A percentile compares a stretch with the other conserved stretches of the same genome.
These are phyloP conservation scores for Aspergillus conjunctus DNA, from an alignment of 495 filamentous ascomycete genomes.

Conservation along the genomic window DNA sequence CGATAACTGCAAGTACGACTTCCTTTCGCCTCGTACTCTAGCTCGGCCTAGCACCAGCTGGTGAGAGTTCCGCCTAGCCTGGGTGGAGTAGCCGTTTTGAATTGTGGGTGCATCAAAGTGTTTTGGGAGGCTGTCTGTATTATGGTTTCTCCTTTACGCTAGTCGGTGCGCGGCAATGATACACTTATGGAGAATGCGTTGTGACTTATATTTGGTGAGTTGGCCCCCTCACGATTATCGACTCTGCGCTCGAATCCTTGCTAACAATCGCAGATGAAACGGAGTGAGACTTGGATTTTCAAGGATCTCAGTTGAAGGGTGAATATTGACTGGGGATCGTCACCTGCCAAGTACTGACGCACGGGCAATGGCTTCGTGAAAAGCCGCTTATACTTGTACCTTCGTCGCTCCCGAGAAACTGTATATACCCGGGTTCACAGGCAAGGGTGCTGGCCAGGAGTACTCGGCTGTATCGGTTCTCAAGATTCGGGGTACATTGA, in stretches of 20 bases:
- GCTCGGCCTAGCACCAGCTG: slow-evolving; percentile 2
- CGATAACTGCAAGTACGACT: slow-evolving; percentile 8
- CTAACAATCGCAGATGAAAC: slow-evolving; percentile 12
- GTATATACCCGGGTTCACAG: background rate
- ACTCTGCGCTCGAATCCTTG: background rate
- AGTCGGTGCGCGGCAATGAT: slow-evolving; percentile 11
- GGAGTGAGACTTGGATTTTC: background rate
- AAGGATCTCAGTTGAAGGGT: background rate
- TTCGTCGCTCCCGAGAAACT: background rate
- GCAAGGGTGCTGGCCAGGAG: background rate
- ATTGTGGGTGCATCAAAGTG: slow-evolving; percentile 6
- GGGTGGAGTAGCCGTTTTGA: slow-evolving; percentile 12
- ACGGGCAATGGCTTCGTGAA: background rate
- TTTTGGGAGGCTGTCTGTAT: slow-evolving; percentile 20
- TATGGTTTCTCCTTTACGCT: slow-evolving; percentile 16
- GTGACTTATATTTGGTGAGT: slow-evolving; percentile 22
- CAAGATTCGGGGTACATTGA: background rate
- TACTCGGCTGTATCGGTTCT: background rate
- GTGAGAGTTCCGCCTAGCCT: slow-evolving; percentile 8
- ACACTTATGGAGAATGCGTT: slow-evolving; percentile 17
- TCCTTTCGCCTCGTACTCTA: slow-evolving; percentile 4
- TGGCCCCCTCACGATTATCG: background rate
- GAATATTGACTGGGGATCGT: background rate
- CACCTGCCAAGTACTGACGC: background rate
- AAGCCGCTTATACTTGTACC: background rate